These are phyloP conservation scores for Aspergillus quadrilineatus DNA, from an alignment of 2,329 filamentous ascomycete species.

Conservation along the genomic window DNA sequence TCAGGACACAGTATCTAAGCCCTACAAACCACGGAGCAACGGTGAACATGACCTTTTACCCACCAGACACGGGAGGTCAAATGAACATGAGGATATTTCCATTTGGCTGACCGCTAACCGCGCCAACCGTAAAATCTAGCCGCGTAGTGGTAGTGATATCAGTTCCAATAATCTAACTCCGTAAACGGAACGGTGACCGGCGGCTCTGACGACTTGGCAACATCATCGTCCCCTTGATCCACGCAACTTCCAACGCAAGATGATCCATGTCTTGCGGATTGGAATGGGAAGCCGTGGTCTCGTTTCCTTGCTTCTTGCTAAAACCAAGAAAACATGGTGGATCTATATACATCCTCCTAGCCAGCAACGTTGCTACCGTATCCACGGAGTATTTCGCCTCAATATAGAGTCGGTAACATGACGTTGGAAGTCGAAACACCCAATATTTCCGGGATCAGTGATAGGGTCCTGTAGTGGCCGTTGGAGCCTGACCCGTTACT, in stretches of 20 bases:
- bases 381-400: no score
- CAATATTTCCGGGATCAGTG: background rate
- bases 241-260: background rate
- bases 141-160: background rate
- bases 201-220: conserved; percentile 2
- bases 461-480: background rate
- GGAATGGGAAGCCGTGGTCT: background rate
- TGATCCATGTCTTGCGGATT: background rate
- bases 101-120: background rate
- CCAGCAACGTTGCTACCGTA: background rate
- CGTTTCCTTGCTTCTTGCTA: background rate
- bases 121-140: background rate
- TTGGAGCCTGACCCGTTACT: background rate
- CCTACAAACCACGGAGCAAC: background rate
- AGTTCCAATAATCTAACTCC: background rate
- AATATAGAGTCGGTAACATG: background rate
- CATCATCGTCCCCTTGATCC: background rate
- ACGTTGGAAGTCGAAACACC: background rate
- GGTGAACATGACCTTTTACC: background rate
- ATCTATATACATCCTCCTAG: no score
- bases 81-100: conserved; percentile 4
- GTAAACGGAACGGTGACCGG: background rate
- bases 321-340: background rate
- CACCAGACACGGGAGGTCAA: background rate
- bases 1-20: background rate